phyloP scores from a whole-genome alignment of 1,139 yeast species.

The Candida tropicalis region DNA sequence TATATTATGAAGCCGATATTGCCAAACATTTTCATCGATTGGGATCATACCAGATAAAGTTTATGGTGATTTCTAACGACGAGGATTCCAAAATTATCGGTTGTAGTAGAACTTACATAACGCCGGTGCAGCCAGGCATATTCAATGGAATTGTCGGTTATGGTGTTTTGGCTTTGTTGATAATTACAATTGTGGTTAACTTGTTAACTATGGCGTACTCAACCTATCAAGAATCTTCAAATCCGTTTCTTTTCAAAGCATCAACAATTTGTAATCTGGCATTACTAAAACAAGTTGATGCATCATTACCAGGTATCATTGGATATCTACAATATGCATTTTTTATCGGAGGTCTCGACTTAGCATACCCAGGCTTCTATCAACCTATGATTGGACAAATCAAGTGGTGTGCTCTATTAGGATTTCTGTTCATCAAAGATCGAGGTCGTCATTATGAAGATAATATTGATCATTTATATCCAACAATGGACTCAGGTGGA shows the following conservation, averaged over 20 bases:
- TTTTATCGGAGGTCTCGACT: conserved; percentile 56
- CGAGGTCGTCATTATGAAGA: neutral
- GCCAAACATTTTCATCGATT: conserved; percentile 34
- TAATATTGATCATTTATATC: conserved; percentile 34
- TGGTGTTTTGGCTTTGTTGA: conserved; percentile 44
- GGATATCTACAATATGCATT: conserved; percentile 60
- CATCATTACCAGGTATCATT: conserved; percentile 52
- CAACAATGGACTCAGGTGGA: conserved; percentile 37
- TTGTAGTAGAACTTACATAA: conserved; percentile 50
- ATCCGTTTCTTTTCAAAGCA: conserved; percentile 58
- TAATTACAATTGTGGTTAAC: conserved; percentile 45
- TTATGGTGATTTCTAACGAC: conserved; percentile 43
- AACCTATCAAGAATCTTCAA: conserved; percentile 64
- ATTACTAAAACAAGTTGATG: conserved; percentile 58
- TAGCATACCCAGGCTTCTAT: conserved; percentile 65
- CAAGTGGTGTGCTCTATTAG: conserved; percentile 42
- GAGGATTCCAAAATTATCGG: conserved; percentile 41
- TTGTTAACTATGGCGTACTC: conserved; percentile 49
- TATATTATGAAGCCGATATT: conserved; percentile 43
- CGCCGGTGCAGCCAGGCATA: conserved; percentile 44
- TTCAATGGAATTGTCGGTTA: conserved; percentile 40
- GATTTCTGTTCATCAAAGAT: conserved; percentile 24
- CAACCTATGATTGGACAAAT: conserved; percentile 53
- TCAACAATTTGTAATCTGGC: conserved; percentile 64
- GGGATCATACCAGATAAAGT: conserved; percentile 45